Evolutionary conservation across 345 rosid genomes (phyloP).

Genomic region (Populus euphratica): DNA sequence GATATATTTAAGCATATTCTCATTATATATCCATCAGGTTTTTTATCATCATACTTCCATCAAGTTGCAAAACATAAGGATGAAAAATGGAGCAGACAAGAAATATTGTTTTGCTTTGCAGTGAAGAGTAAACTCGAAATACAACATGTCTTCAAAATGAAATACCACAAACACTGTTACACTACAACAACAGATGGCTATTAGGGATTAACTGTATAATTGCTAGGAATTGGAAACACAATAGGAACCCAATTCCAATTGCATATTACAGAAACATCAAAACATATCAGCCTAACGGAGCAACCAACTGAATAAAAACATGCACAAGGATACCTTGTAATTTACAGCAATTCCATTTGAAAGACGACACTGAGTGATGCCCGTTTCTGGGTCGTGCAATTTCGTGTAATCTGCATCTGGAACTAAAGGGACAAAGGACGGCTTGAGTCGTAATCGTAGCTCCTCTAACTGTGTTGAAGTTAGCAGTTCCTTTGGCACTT

Average conservation of each 20-base stretch:
- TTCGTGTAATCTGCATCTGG: conserved; percentile 47
- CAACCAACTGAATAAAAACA: conserved; percentile 9
- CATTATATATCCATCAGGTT: conserved; percentile 1
- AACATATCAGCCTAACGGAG: background rate
- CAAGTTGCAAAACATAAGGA: background rate
- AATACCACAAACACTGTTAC: background rate
- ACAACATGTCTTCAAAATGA: background rate
- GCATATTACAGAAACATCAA: background rate
- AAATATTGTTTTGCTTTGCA: background rate
- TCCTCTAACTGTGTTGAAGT: conserved; percentile 64
- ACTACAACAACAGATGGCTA: background rate
- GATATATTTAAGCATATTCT: background rate
- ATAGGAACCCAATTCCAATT: background rate
- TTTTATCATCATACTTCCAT: background rate
- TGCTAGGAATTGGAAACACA: background rate
- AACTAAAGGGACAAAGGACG: conserved; percentile 56
- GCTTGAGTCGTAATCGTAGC: conserved; percentile 56
- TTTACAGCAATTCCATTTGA: conserved; percentile 93
- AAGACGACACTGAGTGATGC: conserved; percentile 78
- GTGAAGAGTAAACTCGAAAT: background rate
- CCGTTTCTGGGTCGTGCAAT: conserved; percentile 77
- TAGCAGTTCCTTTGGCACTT: conserved; percentile 90
- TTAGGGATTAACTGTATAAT: background rate
- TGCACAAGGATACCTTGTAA: conserved; percentile 54
- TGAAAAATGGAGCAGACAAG: background rate